Evolutionary conservation across 352 stramenopile genomes (phyloP).

Genomic region (Discostella stelligera): DNA sequence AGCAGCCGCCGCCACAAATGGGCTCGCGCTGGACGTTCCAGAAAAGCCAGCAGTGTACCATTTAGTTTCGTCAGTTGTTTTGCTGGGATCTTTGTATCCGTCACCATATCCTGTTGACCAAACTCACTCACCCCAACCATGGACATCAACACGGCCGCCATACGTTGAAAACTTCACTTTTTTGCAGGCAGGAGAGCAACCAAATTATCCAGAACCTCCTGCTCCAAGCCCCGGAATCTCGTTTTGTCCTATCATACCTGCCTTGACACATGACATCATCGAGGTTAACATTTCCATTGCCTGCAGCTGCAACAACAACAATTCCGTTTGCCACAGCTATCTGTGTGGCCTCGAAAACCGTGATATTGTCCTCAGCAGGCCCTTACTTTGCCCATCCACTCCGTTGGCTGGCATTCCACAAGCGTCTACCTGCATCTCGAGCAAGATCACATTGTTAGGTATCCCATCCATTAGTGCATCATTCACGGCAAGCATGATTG

Average conservation of each 20-base stretch:
- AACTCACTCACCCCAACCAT: constrained; percentile 20
- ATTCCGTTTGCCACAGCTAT: constrained; percentile 19
- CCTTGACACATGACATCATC: neutral
- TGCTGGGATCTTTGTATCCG: neutral
- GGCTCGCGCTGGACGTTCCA: constrained; percentile 22
- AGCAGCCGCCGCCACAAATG: constrained; percentile 16
- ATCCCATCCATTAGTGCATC: constrained; percentile 6
- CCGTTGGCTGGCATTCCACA: neutral
- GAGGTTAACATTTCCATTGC: constrained; percentile 19
- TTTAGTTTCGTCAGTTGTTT: constrained; percentile 4
- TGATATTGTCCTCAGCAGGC: constrained; percentile 11
- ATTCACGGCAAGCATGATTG: constrained; percentile 7
- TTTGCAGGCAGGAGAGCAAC: neutral
- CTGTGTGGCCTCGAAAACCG: constrained; percentile 12
- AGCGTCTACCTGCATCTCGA: constrained; percentile 25
- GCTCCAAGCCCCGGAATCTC: constrained; percentile 23
- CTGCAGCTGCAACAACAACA: constrained; percentile 9
- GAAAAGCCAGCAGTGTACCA: neutral
- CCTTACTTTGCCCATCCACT: neutral
- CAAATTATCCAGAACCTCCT: constrained; percentile 1
- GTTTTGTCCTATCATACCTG: constrained; percentile 2
- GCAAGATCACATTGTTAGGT: constrained; percentile 27
- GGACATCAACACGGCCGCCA: constrained; percentile 18
- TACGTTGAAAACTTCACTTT: constrained; percentile 8
- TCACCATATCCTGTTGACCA: constrained; percentile 13